These are phyloP conservation scores for Beauveria brongniartii DNA, from an alignment of 2,329 filamentous ascomycete genomes.

Conservation along the genomic window DNA sequence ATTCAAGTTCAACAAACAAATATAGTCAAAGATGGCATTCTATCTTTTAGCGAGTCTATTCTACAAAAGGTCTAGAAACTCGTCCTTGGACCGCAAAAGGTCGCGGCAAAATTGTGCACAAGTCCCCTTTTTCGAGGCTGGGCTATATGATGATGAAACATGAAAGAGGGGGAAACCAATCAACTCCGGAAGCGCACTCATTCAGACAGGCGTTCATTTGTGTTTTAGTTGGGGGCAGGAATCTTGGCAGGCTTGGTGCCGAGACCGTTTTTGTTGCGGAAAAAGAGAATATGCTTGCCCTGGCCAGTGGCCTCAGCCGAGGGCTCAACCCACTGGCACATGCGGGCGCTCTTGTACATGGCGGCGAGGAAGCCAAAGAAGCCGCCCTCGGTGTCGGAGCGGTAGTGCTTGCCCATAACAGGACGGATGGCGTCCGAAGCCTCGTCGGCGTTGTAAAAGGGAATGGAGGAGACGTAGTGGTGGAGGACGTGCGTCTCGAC, in stretches of 20 bases:
- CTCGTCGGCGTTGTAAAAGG: slow-evolving; percentile 95
- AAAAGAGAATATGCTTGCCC: slow-evolving; percentile 82
- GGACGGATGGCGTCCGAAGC: slow-evolving; percentile 88
- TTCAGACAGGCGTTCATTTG: neutral
- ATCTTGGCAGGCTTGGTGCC: slow-evolving; percentile 43
- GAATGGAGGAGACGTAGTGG: slow-evolving; percentile 93
- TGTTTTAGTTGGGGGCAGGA: neutral
- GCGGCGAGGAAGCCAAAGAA: slow-evolving; percentile 74
- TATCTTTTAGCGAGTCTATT: slow-evolving; percentile 4
- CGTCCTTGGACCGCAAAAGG: neutral
- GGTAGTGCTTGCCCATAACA: slow-evolving; percentile 95
- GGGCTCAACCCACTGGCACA: slow-evolving; percentile 97
- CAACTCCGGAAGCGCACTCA: neutral
- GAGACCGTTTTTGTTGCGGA: slow-evolving; percentile 85
- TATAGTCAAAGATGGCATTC: neutral
- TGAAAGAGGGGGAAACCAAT: neutral
- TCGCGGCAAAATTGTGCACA: neutral
- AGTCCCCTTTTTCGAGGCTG: neutral
- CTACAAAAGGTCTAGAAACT: neutral
- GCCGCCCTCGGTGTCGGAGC: slow-evolving; percentile 69
- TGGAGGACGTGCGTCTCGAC: slow-evolving; percentile 97
- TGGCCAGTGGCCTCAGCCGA: slow-evolving; percentile 72
- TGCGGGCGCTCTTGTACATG: slow-evolving; percentile 71
- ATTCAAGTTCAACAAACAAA: neutral
- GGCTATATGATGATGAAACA: neutral